Evolutionary conservation across 306 rosid genomes (phyloP), one percentile per base, ranked within the genome.

Genomic region (Sesbania bispinosa): DNA sequence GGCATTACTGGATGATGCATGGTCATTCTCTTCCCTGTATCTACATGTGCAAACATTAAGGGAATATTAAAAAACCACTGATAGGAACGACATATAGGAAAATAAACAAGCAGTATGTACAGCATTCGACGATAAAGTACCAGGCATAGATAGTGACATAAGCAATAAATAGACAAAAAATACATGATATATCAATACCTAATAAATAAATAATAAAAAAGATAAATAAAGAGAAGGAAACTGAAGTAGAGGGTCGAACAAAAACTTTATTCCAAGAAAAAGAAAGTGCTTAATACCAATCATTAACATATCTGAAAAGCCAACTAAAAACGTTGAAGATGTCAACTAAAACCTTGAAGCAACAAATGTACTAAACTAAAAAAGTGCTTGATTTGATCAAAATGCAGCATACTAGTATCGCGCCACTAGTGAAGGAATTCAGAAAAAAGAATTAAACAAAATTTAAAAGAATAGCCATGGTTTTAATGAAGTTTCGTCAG

Each of bases 1-100:
- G 48, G 83, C 88, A 82, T 74, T 93, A 60, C 85, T 86, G 18
- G 96, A 82, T 32, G 91, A 86, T 50, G 86, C 85, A 79, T 88
- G 77, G 33, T 83, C 93, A 81, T 73, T 88, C 82, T 88, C 96
- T 50, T 87, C 93, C 96, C 88, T 85, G 85, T 85, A 93, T 60
- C 98, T 93, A 82, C 81, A 73, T 71, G n/a, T 77, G 46, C 62
- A 67, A 74, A 52, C 24, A 57, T 20, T 23, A 6, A 54, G 47
- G 10, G 26, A 48, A 48, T 48, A 58, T 18, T 23, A 60, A 54
- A 10, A 2, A 21, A 35, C 3, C 55, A 30, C 74, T 50, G 35
- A 21, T 29, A 16, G 3, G 41, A 10, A 39, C 50, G 30, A 21
- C 15, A 54, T 39, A 30, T 2, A 18, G 8, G 0, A 50, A 24